These are phyloP conservation scores for Gomphus bonarii DNA, from an alignment of 1,284 basidiomycete species.

Conservation along the genomic window DNA sequence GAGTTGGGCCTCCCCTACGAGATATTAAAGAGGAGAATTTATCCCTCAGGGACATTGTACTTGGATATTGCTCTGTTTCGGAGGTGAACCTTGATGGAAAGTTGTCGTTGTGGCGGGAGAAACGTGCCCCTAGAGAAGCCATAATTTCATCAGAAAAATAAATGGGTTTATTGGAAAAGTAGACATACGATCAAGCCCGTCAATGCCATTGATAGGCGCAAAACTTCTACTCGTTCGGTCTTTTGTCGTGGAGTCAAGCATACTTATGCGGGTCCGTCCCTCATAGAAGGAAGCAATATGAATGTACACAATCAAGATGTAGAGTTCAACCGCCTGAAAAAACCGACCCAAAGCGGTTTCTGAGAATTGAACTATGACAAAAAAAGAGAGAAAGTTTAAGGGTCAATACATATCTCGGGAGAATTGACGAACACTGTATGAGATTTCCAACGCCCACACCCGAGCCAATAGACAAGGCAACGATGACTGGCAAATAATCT, in stretches of 20 bases:
- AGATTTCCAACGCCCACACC: constrained; percentile 48
- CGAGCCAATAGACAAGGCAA: constrained; percentile 41
- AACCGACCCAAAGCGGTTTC: constrained; percentile 63
- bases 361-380: constrained; percentile 46
- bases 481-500: constrained; percentile 41
- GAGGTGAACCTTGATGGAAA: constrained; percentile 9
- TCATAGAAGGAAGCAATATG: constrained; percentile 42
- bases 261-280: constrained; percentile 7
- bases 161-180: neutral
- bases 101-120: constrained; percentile 7
- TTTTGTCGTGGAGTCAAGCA: neutral
- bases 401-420: neutral
- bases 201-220: neutral
- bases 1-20: neutral
- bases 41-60: constrained; percentile 6
- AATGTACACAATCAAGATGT: constrained; percentile 46
- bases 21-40: constrained; percentile 11
- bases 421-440: constrained; percentile 40
- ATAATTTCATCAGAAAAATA: neutral
- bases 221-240: constrained; percentile 4
- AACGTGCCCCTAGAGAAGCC: too few species aligned
- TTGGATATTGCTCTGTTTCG: neutral
- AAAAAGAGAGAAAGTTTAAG: neutral
- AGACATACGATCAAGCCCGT: neutral
- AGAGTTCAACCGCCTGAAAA: constrained; percentile 56